Base-by-base conservation (phyloP, 2,329 filamentous ascomycete genomes). In the Pyricularia grisea region DNA sequence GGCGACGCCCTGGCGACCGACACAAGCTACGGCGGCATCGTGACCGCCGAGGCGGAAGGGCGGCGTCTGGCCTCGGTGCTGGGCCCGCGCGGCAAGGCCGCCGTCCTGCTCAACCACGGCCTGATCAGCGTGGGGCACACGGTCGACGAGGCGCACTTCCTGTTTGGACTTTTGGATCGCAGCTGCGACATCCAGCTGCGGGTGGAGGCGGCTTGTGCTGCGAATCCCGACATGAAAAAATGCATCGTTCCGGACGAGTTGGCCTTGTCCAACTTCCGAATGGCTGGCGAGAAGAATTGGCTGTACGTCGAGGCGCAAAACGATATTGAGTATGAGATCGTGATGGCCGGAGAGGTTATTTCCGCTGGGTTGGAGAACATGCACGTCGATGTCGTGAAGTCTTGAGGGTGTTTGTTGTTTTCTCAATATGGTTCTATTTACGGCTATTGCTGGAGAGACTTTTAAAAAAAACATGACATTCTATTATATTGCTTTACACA, bases 31-130 rank as follows among this genome's bases (percentile, higher is more conserved):
- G 58, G 58, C 58, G 58, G 58, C 58, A 61, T 61, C 58, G 58
- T 61, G n/a, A 25, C 23, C 23, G 58, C 58, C 58, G 58, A 61
- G n/a, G 58, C 20, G n/a, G 58, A 61, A 25, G 58, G n/a, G n/a
- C 20, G 25, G n/a, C 20, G 23, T 25, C 20, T 61, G 20, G 58
- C 58, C 10, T 23, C 58, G 58, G 58, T 25, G 58, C 58, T 61
- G 58, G 58, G 58, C 50, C 50, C 50, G 58, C 20, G 58, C 58
- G 23, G n/a, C 58, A 61, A 61, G 58, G 58, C 23, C 23, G 58
- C 50, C 50, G 23, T 61, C 63, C 25, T 65, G 31, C 63, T 36
- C 7, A 65, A 65, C 27, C 31, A 65, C 76, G 75, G 0, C 85
- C 83, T 61, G 10, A 23, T 61, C 4, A 61, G n/a, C n/a, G 58